phyloP scores from a whole-genome alignment of 2,329 filamentous ascomycete species.

The Macrophomina phaseolina region DNA sequence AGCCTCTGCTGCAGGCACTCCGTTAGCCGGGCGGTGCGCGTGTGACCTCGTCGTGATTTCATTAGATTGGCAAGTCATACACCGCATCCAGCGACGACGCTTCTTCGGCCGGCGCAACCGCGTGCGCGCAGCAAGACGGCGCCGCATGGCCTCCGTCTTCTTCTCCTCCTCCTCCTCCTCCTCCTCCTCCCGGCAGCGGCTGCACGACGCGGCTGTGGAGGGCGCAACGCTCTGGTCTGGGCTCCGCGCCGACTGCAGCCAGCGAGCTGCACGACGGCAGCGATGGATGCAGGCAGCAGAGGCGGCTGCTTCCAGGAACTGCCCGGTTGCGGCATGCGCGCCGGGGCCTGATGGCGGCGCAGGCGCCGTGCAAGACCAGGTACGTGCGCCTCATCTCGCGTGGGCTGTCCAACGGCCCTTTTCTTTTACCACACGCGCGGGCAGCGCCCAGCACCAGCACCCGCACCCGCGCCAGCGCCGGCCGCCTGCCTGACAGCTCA shows the following conservation, averaged over 20 bases:
- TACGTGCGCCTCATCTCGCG: conserved; percentile 12
- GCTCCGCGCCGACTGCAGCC: conserved; percentile 1
- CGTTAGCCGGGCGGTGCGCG: conserved; percentile 16
- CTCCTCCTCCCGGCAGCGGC: not conserved
- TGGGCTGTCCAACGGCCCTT: conserved; percentile 4
- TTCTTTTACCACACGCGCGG: not conserved
- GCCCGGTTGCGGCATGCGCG: conserved; percentile 5
- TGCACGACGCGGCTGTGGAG: conserved; percentile 16
- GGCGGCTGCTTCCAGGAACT: conserved; percentile 15
- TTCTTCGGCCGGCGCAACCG: not conserved
- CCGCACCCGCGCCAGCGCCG: not conserved
- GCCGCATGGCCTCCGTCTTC: too few species aligned
- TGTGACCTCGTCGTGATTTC: conserved; percentile 8
- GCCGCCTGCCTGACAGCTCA: not conserved
- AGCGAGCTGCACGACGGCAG: not conserved
- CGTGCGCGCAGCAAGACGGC: too few species aligned
- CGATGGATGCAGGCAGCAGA: conserved; percentile 6
- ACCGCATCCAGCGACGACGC: conserved; percentile 2
- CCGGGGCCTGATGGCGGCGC: not conserved
- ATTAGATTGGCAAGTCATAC: conserved; percentile 20
- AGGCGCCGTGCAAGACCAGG: conserved; percentile 1
- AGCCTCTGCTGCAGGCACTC: conserved; percentile 18
- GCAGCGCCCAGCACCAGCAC: not conserved
- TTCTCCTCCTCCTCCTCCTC: too few species aligned
- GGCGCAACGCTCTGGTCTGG: conserved; percentile 9